Conservation (phyloP, 2,329 filamentous ascomycete species). For the Pyricularia grisea region DNA sequence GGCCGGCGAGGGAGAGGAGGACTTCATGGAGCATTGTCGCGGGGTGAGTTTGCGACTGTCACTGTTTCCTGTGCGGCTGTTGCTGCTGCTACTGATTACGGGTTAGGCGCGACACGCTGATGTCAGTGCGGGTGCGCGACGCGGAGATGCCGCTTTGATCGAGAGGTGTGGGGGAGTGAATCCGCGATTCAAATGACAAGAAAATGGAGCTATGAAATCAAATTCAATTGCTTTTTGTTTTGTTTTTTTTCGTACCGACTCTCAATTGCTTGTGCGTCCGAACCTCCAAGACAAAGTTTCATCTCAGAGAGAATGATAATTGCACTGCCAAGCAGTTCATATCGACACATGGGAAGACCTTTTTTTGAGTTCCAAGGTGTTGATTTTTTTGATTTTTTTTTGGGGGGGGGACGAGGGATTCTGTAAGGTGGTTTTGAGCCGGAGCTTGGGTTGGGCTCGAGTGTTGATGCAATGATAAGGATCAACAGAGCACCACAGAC, state of each 20-base stretch:
- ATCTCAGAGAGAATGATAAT: slow-evolving; percentile 11
- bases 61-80: background rate
- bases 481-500: background rate
- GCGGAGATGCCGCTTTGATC: slow-evolving; percentile 1
- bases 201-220: background rate
- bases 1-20: slow-evolving; percentile 88
- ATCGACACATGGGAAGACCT: slow-evolving; percentile 10
- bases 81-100: background rate
- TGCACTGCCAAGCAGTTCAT: slow-evolving; percentile 12
- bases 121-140: background rate
- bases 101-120: background rate
- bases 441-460: background rate
- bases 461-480: background rate
- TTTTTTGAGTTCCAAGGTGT: background rate
- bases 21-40: slow-evolving; percentile 90
- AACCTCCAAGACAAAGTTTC: background rate
- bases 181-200: background rate
- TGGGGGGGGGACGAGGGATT: background rate
- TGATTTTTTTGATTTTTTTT: no score
- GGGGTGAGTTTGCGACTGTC: slow-evolving; percentile 1
- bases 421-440: background rate
- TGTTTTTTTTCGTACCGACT: background rate
- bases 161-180: background rate
- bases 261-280: background rate
- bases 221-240: background rate